Percentiles rank a stretch among this genome's conserved stretches.
Evolutionary conservation across 208 protist genomes (phyloP).

Genomic region (Novymonas esmeraldas): DNA sequence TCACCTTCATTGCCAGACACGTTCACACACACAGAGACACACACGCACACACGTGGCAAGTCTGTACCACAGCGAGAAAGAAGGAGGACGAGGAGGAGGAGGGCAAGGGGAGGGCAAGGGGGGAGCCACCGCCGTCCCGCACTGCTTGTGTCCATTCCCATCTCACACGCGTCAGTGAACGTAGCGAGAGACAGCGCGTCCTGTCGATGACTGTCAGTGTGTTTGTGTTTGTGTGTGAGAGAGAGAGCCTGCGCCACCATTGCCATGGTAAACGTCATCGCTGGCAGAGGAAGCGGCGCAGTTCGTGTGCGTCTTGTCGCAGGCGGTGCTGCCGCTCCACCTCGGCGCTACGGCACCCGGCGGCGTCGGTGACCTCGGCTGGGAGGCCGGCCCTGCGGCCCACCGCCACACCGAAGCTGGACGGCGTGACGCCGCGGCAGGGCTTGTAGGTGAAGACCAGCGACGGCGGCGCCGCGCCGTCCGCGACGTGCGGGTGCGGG

Average conservation of each 20-base stretch:
- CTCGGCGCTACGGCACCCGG: slow-evolving; percentile 50
- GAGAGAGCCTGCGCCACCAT: neutral
- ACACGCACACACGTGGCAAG: too few species aligned
- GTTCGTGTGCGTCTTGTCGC: slow-evolving; percentile 28
- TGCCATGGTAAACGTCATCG: neutral
- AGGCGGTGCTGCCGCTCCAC: slow-evolving; percentile 49
- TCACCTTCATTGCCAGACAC: too few species aligned
- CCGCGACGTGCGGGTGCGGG: neutral
- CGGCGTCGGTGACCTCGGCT: slow-evolving; percentile 54
- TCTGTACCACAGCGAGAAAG: too few species aligned
- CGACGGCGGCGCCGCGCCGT: slow-evolving; percentile 9
- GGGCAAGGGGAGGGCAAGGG: too few species aligned
- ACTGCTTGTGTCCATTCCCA: too few species aligned
- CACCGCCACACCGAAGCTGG: slow-evolving; percentile 92
- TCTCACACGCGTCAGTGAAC: too few species aligned
- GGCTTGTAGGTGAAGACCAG: slow-evolving; percentile 90
- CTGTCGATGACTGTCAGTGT: neutral
- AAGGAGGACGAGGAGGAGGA: too few species aligned
- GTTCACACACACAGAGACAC: too few species aligned
- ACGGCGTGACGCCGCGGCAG: slow-evolving; percentile 76
- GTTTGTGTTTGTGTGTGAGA: neutral
- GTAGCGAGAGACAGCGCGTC: too few species aligned
- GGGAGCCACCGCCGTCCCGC: too few species aligned
- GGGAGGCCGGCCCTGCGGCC: slow-evolving; percentile 87
- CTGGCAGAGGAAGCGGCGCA: slow-evolving; percentile 24